Evolutionary conservation across 2,329 filamentous ascomycete species (phyloP), one percentile per base, ranked within the genome.

Genomic region (Colletotrichum plurivorum): DNA sequence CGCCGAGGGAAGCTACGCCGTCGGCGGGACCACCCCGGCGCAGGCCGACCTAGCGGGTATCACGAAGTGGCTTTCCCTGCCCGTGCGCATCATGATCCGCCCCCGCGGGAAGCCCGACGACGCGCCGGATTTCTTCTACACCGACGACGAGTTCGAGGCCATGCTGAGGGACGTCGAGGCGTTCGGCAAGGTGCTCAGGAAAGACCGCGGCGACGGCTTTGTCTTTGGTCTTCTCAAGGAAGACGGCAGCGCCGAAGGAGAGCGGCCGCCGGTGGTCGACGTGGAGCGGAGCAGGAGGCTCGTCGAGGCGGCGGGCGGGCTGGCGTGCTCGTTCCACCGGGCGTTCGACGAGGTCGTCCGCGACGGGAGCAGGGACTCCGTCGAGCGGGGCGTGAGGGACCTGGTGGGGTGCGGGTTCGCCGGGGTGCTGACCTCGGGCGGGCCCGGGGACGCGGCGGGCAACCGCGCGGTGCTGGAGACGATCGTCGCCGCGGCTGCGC

Each of bases 51-150:
- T 87, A 9, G 25, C 71, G 8, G 20, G 12, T 7, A 36, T 76
- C 72, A 63, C 62, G 1, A 57, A 54, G 45, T 55, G 58, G 53
- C 67, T 78, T 27, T 59, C 76, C 12, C 77, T 84, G 27, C 82
- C 86, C 0, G 73, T 88, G 45, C 85, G 86, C 48, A 73, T 89
- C 74, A 88, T 88, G 85, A 86, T 90, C 70, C 84, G 88, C 9
- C 86, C 87, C 5, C 83, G 83, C 7, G 83, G 83, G 0, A 77
- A 80, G 3, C 20, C 46, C 2, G 52, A 67, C 31, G 36, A 67
- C 53, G 22, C 65, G 41, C 67, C 73, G 13, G 86, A 89, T 72
- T 88, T 89, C 68, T 60, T 86, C 60, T 89, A 89, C 77, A 77
- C 79, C 0, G 73, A 78, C 10, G 72, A 69, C 3, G 86, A 89